Evolutionary conservation across 257 asterid species (phyloP).

Genomic region (Solanum raphanifolium): DNA sequence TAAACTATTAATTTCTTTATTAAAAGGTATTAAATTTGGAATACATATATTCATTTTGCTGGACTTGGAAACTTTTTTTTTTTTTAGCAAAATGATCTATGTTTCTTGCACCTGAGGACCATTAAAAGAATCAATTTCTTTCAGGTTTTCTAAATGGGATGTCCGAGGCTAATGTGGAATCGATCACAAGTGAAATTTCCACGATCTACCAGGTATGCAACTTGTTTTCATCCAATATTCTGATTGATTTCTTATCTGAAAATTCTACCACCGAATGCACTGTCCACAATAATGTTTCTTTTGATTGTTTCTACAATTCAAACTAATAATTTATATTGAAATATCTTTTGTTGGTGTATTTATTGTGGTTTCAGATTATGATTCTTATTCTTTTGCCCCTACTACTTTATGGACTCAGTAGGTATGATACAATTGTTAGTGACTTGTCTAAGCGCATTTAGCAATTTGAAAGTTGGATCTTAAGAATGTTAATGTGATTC

Average conservation of each 20-base stretch:
- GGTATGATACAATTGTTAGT: background rate
- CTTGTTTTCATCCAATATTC: conserved; percentile 1
- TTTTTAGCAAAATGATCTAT: background rate
- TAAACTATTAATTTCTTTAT: too few species aligned
- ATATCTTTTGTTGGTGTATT: background rate
- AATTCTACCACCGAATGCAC: background rate
- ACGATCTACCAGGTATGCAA: conserved; percentile 40
- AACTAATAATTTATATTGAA: background rate
- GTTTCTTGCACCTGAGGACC: conserved; percentile 1
- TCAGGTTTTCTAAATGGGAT: conserved; percentile 77
- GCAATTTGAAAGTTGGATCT: background rate
- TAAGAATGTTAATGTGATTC: background rate
- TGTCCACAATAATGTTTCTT: background rate
- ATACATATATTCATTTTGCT: background rate
- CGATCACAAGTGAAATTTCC: conserved; percentile 56
- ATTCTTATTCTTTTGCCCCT: background rate
- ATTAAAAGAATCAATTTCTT: conserved; percentile 7
- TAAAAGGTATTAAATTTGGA: too few species aligned
- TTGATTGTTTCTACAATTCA: background rate
- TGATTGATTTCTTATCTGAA: background rate
- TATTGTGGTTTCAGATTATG: background rate
- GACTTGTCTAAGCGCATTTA: background rate
- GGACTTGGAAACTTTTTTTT: background rate
- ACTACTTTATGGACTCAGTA: background rate
- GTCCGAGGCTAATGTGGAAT: conserved; percentile 76